Conservation (phyloP, 2,329 filamentous ascomycete species). For the Ramularia endophylla region DNA sequence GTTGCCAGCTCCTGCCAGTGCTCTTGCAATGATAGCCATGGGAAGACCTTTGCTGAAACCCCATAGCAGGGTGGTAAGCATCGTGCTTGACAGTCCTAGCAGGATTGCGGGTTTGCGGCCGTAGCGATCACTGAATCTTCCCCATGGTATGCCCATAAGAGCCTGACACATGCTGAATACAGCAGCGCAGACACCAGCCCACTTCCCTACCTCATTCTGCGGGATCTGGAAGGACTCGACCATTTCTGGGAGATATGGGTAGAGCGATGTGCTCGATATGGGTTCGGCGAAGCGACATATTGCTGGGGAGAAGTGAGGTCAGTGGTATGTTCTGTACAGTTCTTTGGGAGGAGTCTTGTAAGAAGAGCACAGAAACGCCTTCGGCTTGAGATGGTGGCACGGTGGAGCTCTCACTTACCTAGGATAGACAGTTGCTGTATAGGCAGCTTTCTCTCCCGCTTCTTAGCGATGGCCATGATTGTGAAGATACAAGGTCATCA, state of each 20-base stretch:
- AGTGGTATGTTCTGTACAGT: too few relatives aligned
- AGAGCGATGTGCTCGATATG: conserved; percentile 86
- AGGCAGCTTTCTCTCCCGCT: conserved; percentile 55
- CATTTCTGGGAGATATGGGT: conserved; percentile 90
- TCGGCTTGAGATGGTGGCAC: too few relatives aligned
- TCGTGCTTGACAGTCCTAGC: conserved; percentile 66
- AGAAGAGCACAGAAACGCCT: too few relatives aligned
- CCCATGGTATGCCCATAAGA: conserved; percentile 82
- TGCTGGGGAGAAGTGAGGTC: conserved; percentile 57
- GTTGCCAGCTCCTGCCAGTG: conserved; percentile 75
- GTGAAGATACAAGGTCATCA: too few relatives aligned
- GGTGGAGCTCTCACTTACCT: conserved; percentile 41
- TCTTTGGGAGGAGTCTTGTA: too few relatives aligned
- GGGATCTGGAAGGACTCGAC: conserved; percentile 70
- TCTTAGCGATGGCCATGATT: conserved; percentile 12
- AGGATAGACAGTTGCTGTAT: conserved; percentile 71
- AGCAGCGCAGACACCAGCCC: conserved; percentile 80
- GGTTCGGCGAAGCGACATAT: conserved; percentile 91
- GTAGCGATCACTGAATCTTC: conserved; percentile 67
- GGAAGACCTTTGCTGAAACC: conserved; percentile 72
- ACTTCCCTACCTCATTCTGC: conserved; percentile 68
- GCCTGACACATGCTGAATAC: conserved; percentile 80
- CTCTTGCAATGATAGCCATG: conserved; percentile 74
- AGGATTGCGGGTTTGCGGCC: conserved; percentile 82
- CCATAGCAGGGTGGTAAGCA: conserved; percentile 75